phyloP scores from a whole-genome alignment of 768 basidiomycete species.

The Calocera cornea region DNA sequence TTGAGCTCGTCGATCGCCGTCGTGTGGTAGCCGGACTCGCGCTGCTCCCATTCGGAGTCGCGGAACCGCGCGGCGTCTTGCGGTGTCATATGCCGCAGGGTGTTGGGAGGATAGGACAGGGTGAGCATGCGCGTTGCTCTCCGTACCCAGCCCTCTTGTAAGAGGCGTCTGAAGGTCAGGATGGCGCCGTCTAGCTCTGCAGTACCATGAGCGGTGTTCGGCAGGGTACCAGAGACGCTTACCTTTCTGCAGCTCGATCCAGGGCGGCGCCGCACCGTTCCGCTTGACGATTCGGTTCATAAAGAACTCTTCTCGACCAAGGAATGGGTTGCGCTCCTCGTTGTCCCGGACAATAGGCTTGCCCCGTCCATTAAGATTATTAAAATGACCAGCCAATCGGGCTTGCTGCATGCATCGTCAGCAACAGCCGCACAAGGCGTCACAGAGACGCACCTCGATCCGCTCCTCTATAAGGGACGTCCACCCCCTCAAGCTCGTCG shows the following conservation, averaged over 20 bases:
- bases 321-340: slow-evolving; percentile 48
- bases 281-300: slow-evolving; percentile 76
- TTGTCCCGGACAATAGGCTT: slow-evolving; percentile 33
- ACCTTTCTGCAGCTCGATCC: slow-evolving; percentile 73
- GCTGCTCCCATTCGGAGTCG: slow-evolving; percentile 58
- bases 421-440: slow-evolving; percentile 4
- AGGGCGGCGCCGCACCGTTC: slow-evolving; percentile 72
- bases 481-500: slow-evolving; percentile 61
- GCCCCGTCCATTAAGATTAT: slow-evolving; percentile 54
- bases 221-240: not conserved
- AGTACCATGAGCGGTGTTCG: not conserved
- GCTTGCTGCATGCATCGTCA: slow-evolving; percentile 37
- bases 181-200: slow-evolving; percentile 55
- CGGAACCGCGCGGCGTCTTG: slow-evolving; percentile 30
- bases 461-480: slow-evolving; percentile 58
- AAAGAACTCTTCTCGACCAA: slow-evolving; percentile 64
- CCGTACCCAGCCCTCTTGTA: slow-evolving; percentile 62
- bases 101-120: slow-evolving; percentile 29
- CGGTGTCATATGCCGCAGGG: slow-evolving; percentile 25
- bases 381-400: slow-evolving; percentile 51
- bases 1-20: slow-evolving; percentile 59
- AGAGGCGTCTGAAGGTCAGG: slow-evolving; percentile 45
- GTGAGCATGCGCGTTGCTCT: slow-evolving; percentile 52
- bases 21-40: slow-evolving; percentile 54
- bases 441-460: slow-evolving; percentile 44